phyloP scores from a whole-genome alignment of 768 basidiomycete genomes.

The Crepidotus variabilis region DNA sequence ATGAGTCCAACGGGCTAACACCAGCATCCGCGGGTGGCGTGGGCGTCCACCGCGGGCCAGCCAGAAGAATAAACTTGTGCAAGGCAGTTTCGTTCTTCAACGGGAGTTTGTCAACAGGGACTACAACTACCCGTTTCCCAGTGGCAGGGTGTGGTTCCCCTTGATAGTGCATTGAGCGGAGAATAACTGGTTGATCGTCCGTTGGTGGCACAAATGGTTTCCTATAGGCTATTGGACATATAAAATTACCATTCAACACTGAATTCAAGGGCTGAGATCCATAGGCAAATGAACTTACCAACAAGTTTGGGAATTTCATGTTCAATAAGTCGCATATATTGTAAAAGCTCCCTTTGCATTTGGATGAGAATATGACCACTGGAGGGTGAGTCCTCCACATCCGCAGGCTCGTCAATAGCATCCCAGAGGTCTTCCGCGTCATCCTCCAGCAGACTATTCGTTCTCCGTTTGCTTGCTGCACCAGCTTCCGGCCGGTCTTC shows the following conservation, averaged over 20 bases:
- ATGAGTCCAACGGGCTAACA: slow-evolving; percentile 40
- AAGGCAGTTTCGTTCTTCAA: slow-evolving; percentile 58
- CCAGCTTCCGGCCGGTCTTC: slow-evolving; percentile 5
- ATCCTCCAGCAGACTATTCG: slow-evolving; percentile 33
- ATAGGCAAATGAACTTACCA: slow-evolving; percentile 39
- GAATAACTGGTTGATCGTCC: slow-evolving; percentile 52
- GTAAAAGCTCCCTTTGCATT: slow-evolving; percentile 68
- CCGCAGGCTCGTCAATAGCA: slow-evolving; percentile 38
- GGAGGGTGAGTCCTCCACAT: slow-evolving; percentile 63
- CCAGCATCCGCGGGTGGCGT: slow-evolving; percentile 71
- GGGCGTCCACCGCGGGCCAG: slow-evolving; percentile 84
- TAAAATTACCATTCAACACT: slow-evolving; percentile 3
- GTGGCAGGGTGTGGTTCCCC: slow-evolving; percentile 74
- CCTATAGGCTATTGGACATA: slow-evolving; percentile 57
- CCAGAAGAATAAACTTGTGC: slow-evolving; percentile 85
- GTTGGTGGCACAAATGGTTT: slow-evolving; percentile 75
- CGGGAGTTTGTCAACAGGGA: slow-evolving; percentile 70
- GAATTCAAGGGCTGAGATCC: background rate
- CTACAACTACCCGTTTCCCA: slow-evolving; percentile 70
- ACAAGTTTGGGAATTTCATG: slow-evolving; percentile 86
- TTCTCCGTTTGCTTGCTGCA: slow-evolving; percentile 23
- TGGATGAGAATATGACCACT: slow-evolving; percentile 70
- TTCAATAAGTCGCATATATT: slow-evolving; percentile 83
- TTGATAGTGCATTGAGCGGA: slow-evolving; percentile 73
- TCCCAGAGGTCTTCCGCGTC: slow-evolving; percentile 40